phyloP scores from a whole-genome alignment of 129 eudicot genomes.

The Flaveria bidentis region DNA sequence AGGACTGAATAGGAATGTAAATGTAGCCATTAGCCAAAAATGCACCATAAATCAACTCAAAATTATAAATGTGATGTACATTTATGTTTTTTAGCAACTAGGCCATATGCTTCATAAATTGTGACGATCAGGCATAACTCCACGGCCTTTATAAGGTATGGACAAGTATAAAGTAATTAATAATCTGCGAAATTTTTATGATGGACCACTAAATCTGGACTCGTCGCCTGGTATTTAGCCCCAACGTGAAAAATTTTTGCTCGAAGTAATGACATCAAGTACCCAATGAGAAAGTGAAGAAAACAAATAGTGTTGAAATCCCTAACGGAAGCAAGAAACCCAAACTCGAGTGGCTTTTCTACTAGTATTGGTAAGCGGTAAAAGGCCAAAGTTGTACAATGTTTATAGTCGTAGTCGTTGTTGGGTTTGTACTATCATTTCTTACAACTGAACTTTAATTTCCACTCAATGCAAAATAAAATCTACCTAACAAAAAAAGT shows the following conservation, averaged over 20 bases:
- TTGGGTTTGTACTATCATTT: too few relatives aligned
- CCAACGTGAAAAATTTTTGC: too few relatives aligned
- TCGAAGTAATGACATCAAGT: constrained; percentile 88
- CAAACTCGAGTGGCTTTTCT: constrained; percentile 83
- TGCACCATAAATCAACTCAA: constrained; percentile 83
- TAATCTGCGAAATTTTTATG: constrained; percentile 81
- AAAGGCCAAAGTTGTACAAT: constrained; percentile 5
- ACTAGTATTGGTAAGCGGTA: constrained; percentile 83
- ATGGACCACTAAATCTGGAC: constrained; percentile 90
- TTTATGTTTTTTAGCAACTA: constrained; percentile 66
- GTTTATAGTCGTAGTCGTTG: too few relatives aligned
- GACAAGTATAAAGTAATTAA: constrained; percentile 77
- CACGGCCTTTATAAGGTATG: constrained; percentile 83
- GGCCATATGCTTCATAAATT: constrained; percentile 68
- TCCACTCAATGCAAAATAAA: too few relatives aligned
- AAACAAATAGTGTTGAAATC: constrained; percentile 81
- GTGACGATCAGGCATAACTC: constrained; percentile 85
- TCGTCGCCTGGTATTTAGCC: constrained; percentile 93
- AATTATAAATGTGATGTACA: constrained; percentile 68
- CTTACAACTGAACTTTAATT: too few relatives aligned
- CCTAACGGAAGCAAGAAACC: constrained; percentile 83
- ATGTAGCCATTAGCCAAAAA: constrained; percentile 92
- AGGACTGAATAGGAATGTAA: constrained; percentile 83
- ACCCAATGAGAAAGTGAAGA: constrained; percentile 87
- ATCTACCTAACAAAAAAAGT: too few relatives aligned